phyloP scores from a whole-genome alignment of 192 early-diverging fungal genomes.

The Pecoramyces ruminantium region DNA sequence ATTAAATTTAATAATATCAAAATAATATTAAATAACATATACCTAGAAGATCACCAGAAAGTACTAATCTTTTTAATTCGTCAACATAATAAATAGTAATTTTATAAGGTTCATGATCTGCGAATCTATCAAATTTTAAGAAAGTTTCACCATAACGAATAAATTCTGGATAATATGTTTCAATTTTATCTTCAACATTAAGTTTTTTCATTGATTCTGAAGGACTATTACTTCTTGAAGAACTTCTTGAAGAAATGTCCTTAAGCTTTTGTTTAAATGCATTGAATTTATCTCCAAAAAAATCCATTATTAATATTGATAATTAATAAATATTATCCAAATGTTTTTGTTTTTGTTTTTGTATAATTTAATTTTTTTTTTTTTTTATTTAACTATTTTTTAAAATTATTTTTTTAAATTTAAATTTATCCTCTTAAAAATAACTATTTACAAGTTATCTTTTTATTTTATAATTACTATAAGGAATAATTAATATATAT shows the following conservation, averaged over 20 bases:
- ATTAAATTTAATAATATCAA: neutral
- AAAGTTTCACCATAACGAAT: neutral
- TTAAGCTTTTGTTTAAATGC: neutral
- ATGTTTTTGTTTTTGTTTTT: too few species aligned
- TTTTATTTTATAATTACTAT: too few species aligned
- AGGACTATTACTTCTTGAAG: neutral
- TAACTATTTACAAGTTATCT: too few species aligned
- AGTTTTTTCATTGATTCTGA: neutral
- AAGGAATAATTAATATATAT: too few species aligned
- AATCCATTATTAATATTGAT: too few species aligned
- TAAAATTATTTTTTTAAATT: too few species aligned
- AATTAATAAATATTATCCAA: too few species aligned
- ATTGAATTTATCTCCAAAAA: neutral
- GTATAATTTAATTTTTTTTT: too few species aligned
- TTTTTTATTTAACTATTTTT: too few species aligned
- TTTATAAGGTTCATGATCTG: neutral
- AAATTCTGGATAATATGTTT: neutral
- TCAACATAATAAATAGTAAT: neutral
- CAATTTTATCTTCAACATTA: neutral
- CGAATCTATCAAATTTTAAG: neutral
- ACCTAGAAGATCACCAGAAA: neutral
- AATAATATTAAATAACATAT: neutral
- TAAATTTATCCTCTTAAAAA: too few species aligned
- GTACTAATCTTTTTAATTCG: neutral
- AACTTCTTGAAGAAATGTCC: neutral